Base-by-base conservation (phyloP, 768 basidiomycete genomes). In the Mycena chlorophos region DNA sequence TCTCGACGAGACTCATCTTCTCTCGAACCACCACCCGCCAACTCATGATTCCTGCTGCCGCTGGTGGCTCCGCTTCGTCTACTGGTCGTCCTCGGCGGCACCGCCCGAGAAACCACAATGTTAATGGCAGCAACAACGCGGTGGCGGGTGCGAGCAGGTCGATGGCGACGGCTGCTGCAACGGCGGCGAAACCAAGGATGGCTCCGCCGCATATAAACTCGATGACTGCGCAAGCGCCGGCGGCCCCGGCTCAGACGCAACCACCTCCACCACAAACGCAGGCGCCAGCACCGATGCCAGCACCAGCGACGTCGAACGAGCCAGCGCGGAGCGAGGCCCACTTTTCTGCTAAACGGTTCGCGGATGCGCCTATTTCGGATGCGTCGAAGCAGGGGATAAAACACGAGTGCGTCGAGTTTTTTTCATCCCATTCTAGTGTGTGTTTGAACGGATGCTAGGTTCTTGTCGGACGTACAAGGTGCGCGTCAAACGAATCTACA, bases 401-500 rank as follows among this genome's bases (percentile, higher is more conserved):
- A 56, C 75, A 80, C 60, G 74, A 79, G 74, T 78, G 63, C 50
- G 77, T 63, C 49, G 14, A 31, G 53, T 56, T 19, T 29, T 43
- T 34, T 40, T 17, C 40, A 47, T 27, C 30, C 34, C 40, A n/a
- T n/a, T 19, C 45, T 30, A 25, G 28, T 49, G 40, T 42, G 20
- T 49, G 10, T 19, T 38, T 57, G 12, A 58, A 39, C 31, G 20
- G 4, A 42, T 45, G 20, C 30, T 51, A 78, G 77, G 58, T 74
- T 70, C 55, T 64, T 80, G 70, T 76, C 77, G 23, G 77, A 80
- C 56, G 78, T 79, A 16, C 78, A 80, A 72, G 77, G 76, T 74
- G 29, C 29, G 69, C 29, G 45, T 37, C 10, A 13, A 17, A 30
- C 14, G 27, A 2, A 42, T 13, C 5, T 10, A 39, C 25, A 30